phyloP scores from a whole-genome alignment of 768 basidiomycete species.

The Ramaria sp. region DNA sequence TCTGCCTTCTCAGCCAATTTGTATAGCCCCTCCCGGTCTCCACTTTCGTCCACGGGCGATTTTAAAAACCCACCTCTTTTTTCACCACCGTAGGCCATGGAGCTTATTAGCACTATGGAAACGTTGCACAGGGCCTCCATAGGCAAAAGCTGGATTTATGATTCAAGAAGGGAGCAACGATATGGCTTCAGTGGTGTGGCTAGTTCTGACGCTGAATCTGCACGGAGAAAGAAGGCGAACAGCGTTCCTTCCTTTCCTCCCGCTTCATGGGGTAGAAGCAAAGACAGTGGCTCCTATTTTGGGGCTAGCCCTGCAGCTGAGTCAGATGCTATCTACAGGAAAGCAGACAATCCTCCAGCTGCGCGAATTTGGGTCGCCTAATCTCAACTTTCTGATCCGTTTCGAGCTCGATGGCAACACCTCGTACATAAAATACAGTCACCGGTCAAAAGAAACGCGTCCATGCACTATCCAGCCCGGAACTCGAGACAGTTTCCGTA shows the following conservation, averaged over 20 bases:
- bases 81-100: conserved; percentile 69
- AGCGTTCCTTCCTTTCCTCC: conserved; percentile 47
- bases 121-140: conserved; percentile 57
- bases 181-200: conserved; percentile 56
- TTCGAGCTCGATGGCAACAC: conserved; percentile 36
- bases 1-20: conserved; percentile 9
- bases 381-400: conserved; percentile 25
- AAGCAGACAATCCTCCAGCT: background rate
- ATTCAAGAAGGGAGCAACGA: conserved; percentile 23
- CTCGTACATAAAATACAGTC: background rate
- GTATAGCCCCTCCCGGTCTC: conserved; percentile 16
- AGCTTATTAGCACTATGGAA: conserved; percentile 68
- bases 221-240: conserved; percentile 31
- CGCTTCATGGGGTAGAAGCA: conserved; percentile 42
- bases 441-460: background rate
- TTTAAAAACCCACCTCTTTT: conserved; percentile 19
- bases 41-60: conserved; percentile 17
- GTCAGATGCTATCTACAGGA: background rate
- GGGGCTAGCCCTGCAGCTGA: conserved; percentile 17
- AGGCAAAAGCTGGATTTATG: conserved; percentile 53
- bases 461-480: background rate
- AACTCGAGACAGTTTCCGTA: background rate
- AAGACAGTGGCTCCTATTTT: conserved; percentile 48
- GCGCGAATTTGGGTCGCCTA: background rate
- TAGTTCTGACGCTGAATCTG: conserved; percentile 27